Evolutionary conservation across 495 filamentous ascomycete genomes (phyloP), one percentile per base, ranked within the genome.

Genomic region (Neurospora tetrasperma): DNA sequence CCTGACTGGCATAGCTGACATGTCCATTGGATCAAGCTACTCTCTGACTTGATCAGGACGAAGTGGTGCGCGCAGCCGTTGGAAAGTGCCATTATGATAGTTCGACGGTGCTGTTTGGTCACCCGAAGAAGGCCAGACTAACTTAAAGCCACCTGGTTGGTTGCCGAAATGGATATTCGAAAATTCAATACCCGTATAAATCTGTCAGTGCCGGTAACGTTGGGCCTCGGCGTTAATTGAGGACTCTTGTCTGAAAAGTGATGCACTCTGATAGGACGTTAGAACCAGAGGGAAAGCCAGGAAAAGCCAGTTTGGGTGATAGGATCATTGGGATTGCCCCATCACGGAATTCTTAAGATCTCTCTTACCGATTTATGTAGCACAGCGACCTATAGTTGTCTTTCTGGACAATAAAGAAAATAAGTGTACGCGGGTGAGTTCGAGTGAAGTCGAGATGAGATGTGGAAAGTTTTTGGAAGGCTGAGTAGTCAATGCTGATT

Each of bases 21-120:
- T 69, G 86, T 89, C 92, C 92, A 94, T 75, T 91, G 86, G 72
- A 94, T 87, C 42, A 94, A 80, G 6, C 88, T 92, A 73, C 85
- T 90, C 79, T 93, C 90, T 9, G 88, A 89, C 82, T 94, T 94
- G 82, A 94, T 88, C 82, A 93, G 88, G 80, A 88, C 89, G 84
- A 93, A 94, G 1, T 82, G 84, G 83, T 93, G 91, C 38, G 86
- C 84, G 83, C 91, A 93, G 76, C 85, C 86, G 59, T 80, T 85
- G 69, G 90, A 86, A 73, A 89, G 80, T 20, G 90, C 89, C 90
- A 92, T 92, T 66, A 3, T 66, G 14, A 38, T 66, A 66, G 54
- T 66, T 40, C 31, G 14, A 66, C 35, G 14, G 12, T 27, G 23
- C 54, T 66, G 54, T 66, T 27, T 66, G 16, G 11, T 66, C 54